phyloP scores from a whole-genome alignment of 208 protist species.

The Trypanosomatidae sp. region DNA sequence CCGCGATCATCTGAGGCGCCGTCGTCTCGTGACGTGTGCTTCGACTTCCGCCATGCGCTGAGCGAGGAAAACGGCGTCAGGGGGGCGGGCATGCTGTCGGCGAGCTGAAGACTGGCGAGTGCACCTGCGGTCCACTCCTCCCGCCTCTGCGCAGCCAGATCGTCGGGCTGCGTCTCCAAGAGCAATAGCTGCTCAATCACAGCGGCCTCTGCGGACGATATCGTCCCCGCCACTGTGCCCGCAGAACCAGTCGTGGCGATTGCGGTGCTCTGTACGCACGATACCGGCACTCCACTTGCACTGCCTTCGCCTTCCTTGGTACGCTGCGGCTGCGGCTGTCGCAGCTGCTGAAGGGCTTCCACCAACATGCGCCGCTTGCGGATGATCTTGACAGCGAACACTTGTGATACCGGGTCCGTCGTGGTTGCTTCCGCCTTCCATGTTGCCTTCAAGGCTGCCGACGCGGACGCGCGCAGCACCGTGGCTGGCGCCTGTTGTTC shows the following conservation, averaged over 20 bases:
- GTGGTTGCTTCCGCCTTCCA: background rate
- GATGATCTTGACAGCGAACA: conserved; percentile 53
- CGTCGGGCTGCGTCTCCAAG: conserved; percentile 48
- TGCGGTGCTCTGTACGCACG: background rate
- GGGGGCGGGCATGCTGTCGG: conserved; percentile 3
- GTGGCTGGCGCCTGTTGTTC: conserved; percentile 9
- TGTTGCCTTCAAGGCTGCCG: background rate
- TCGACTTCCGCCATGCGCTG: background rate
- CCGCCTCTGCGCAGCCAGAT: conserved; percentile 28
- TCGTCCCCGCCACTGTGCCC: background rate
- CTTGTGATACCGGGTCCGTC: background rate
- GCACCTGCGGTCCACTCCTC: conserved; percentile 17
- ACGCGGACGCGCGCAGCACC: conserved; percentile 11
- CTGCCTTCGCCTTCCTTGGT: background rate
- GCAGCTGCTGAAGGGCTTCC: conserved; percentile 22
- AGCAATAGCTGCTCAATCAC: conserved; percentile 34
- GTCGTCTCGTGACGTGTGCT: conserved; percentile 3
- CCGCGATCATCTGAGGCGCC: background rate
- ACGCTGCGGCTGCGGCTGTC: conserved; percentile 12
- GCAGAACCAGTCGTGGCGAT: background rate
- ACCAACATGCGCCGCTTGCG: conserved; percentile 43
- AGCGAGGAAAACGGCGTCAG: conserved; percentile 9
- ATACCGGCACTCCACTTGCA: background rate
- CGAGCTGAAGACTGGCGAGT: conserved; percentile 16
- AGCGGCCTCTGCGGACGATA: conserved; percentile 14